Conservation (phyloP, 768 basidiomycete species). For the Arthromyces matolae region DNA sequence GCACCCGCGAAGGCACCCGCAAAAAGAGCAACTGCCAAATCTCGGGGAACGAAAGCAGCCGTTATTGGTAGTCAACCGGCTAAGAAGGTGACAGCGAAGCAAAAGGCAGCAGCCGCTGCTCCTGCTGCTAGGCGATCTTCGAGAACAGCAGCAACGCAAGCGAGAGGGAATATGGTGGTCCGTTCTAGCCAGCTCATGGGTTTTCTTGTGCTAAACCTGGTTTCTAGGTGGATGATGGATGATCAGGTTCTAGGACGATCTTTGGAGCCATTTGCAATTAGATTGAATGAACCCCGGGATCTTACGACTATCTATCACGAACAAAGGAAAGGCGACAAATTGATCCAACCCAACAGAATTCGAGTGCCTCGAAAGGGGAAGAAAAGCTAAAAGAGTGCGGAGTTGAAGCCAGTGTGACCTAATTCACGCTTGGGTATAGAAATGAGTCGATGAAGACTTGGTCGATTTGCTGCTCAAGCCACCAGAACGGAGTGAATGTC, state of each 20-base stretch:
- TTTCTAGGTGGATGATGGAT: slow-evolving; percentile 26
- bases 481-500: too few species aligned
- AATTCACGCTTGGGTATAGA: too few species aligned
- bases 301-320: too few species aligned
- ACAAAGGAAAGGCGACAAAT: too few species aligned
- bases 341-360: too few species aligned
- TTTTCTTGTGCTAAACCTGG: background rate
- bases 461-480: too few species aligned
- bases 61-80: slow-evolving; percentile 35
- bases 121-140: slow-evolving; percentile 55
- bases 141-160: slow-evolving; percentile 65
- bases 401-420: too few species aligned
- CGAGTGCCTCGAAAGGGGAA: too few species aligned
- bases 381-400: too few species aligned
- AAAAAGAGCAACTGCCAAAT: slow-evolving; percentile 45
- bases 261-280: background rate
- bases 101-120: slow-evolving; percentile 54
- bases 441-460: too few species aligned
- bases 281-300: too few species aligned
- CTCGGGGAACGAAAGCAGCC: slow-evolving; percentile 52
- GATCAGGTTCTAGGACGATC: slow-evolving; percentile 10
- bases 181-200: slow-evolving; percentile 11
- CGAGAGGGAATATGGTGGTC: slow-evolving; percentile 60
- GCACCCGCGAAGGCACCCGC: too few species aligned
- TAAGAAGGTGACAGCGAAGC: slow-evolving; percentile 43